Evolutionary conservation across 495 filamentous ascomycete genomes (phyloP).

Genomic region (Pyronema domesticum): DNA sequence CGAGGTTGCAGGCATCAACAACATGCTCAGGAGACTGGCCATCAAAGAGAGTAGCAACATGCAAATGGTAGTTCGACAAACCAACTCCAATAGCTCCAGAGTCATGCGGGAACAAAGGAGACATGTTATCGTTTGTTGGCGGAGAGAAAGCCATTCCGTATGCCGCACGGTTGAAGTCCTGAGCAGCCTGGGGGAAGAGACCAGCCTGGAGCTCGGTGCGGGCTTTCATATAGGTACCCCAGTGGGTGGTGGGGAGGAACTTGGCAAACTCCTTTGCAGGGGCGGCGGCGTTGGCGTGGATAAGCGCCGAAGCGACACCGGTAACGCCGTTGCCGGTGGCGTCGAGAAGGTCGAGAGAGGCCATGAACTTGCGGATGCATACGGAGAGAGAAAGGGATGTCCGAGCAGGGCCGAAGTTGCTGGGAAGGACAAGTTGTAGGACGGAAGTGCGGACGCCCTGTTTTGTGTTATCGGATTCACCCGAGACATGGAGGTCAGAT

Average conservation of each 20-base stretch:
- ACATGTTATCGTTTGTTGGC: background rate
- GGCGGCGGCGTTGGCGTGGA: conserved; percentile 14
- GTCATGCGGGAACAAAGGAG: background rate
- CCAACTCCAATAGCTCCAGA: conserved; percentile 32
- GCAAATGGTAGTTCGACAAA: conserved; percentile 66
- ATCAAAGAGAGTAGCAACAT: conserved; percentile 70
- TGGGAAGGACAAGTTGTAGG: conserved; percentile 15
- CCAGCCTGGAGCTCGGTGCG: conserved; percentile 52
- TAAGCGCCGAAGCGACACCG: conserved; percentile 11
- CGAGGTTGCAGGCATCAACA: conserved; percentile 65
- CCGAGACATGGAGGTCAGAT: conserved; percentile 13
- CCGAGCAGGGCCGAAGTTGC: conserved; percentile 15
- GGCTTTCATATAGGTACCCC: conserved; percentile 74
- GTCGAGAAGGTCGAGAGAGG: conserved; percentile 12
- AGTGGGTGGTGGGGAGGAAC: conserved; percentile 46
- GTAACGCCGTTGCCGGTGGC: conserved; percentile 15
- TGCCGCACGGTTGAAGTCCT: conserved; percentile 65
- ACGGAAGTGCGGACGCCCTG: conserved; percentile 16
- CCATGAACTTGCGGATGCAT: conserved; percentile 19
- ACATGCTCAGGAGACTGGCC: conserved; percentile 57
- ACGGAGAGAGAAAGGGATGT: conserved; percentile 14
- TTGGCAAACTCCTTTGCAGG: conserved; percentile 56
- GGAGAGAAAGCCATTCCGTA: conserved; percentile 37
- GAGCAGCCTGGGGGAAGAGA: conserved; percentile 40
- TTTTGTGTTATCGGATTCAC: conserved; percentile 9